Evolutionary conservation across 306 rosid genomes (phyloP).

Genomic region (Argentina anserina): DNA sequence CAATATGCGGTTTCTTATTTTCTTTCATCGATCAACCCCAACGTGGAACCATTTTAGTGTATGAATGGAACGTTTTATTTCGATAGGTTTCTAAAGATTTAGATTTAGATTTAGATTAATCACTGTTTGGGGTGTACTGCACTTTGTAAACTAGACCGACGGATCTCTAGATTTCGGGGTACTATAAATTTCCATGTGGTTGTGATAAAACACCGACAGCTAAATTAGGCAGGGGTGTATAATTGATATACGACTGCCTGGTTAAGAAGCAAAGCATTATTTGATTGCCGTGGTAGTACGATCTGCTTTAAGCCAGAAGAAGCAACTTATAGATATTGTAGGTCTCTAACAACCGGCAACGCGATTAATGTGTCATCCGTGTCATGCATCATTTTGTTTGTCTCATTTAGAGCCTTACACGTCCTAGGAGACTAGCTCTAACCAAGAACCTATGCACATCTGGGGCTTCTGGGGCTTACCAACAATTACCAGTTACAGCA

Average conservation of each 20-base stretch:
- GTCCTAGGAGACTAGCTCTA: not conserved
- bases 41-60: not conserved
- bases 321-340: not conserved
- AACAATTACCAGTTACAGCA: not conserved
- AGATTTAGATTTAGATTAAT: not conserved
- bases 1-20: not conserved
- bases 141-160: not conserved
- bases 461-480: not conserved
- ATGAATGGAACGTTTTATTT: not conserved
- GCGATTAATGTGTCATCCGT: slow-evolving; percentile 20
- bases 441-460: not conserved
- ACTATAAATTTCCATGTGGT: not conserved
- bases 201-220: not conserved
- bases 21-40: not conserved
- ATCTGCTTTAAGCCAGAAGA: not conserved
- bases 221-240: not conserved
- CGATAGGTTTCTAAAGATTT: too few relatives aligned
- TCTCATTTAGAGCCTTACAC: not conserved
- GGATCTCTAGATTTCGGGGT: not conserved
- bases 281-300: not conserved
- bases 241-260: not conserved
- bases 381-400: not conserved
- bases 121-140: not conserved
- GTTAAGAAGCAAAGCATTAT: not conserved
- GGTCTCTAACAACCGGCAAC: slow-evolving; percentile 33